These are phyloP conservation scores for Tubosaeta brunneosetosa DNA, from an alignment of 768 basidiomycete species.

Conservation along the genomic window DNA sequence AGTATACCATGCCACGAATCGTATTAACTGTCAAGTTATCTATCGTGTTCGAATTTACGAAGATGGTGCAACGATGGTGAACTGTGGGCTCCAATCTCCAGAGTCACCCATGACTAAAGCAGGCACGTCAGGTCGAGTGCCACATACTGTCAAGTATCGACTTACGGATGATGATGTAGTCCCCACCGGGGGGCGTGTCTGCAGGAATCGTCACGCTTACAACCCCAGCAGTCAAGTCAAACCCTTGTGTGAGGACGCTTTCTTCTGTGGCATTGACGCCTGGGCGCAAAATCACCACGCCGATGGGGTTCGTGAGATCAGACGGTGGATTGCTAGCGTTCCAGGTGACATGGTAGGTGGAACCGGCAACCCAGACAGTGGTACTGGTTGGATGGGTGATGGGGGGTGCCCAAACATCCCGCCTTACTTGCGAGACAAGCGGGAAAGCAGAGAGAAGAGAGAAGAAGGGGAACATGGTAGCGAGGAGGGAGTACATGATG, in stretches of 20 bases:
- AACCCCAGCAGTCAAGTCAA: constrained; percentile 33
- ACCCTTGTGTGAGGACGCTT: constrained; percentile 36
- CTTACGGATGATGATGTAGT: constrained; percentile 45
- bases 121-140: not conserved
- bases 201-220: constrained; percentile 38
- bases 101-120: constrained; percentile 49
- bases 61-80: constrained; percentile 35
- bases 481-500: constrained; percentile 16
- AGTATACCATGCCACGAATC: too few species aligned
- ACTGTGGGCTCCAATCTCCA: constrained; percentile 43
- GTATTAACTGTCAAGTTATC: too few species aligned
- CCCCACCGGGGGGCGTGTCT: constrained; percentile 30
- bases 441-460: constrained; percentile 31
- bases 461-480: constrained; percentile 14
- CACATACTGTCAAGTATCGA: not conserved
- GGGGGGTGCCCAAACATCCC: constrained; percentile 48
- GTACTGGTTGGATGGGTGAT: constrained; percentile 35
- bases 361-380: constrained; percentile 41
- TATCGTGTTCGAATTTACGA: too few species aligned
- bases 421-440: constrained; percentile 8
- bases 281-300: constrained; percentile 40
- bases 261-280: constrained; percentile 20
- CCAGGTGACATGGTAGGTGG: constrained; percentile 43
- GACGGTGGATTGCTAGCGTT: constrained; percentile 37
- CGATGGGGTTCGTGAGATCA: constrained; percentile 45